Evolutionary conservation across 257 asterid genomes (phyloP), one percentile per base, ranked within the genome.

Genomic region (Phtheirospermum japonicum): DNA sequence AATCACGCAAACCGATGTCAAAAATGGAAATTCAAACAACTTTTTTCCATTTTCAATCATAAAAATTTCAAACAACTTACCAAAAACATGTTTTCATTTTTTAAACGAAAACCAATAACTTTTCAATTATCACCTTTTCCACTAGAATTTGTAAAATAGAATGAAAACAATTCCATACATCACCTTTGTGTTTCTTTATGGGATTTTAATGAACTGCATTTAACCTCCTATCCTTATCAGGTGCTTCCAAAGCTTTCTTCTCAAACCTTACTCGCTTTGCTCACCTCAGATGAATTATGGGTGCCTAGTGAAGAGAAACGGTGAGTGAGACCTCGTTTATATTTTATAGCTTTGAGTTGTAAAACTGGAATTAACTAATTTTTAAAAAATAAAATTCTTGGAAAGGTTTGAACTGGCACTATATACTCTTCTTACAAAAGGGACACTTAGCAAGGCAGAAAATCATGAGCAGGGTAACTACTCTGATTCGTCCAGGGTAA

Each of bases 231-330:
- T 66, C 60, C 54, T 19, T 73, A 39, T 49, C 74, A 92, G 99
- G 99, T 92, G 76, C 97, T 92, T 71, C 96, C 99, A 17, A 85
- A 83, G 69, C 97, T 92, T 69, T 92, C 99, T 50, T 73, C 96
- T 71, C 97, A 90, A 75, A 92, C 97, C 36, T 67, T 89, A 69
- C 89, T 76, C 61, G 95, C 99, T 36, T 76, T 92, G 71, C 90
- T 92, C 74, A 85, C 91, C 53, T 92, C 97, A 68, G 96, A 92
- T 69, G 91, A 83, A 72, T 72, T 92, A 73, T 92, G 96, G 99
- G 99, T 92, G 63, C 86, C 89, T 65, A 83, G 86, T 76, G 99
- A 92, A 81, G 95, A 89, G 80, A 84, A 79, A 82, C 82, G 99
- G 99, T 89, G 75, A 86, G 87, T 63, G 67, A 10, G 26, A 57